Evolutionary conservation across 2,329 filamentous ascomycete genomes (phyloP).

Genomic region (Exserohilum turcica): DNA sequence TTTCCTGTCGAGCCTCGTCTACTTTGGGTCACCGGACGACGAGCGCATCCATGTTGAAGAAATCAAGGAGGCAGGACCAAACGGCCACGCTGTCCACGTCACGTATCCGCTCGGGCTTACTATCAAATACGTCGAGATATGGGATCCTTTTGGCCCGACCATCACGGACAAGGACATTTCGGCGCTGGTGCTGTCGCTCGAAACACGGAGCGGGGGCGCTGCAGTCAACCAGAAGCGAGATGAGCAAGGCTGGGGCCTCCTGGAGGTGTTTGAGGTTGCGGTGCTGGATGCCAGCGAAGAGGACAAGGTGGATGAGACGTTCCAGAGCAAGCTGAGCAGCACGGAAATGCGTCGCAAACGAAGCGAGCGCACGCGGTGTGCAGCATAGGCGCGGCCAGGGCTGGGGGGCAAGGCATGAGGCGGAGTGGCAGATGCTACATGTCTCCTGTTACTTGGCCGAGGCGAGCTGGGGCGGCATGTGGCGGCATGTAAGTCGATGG

Average conservation of each 20-base stretch:
- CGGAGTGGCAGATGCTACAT: slow-evolving; percentile 6
- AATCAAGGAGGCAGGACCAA: slow-evolving; percentile 53
- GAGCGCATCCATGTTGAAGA: slow-evolving; percentile 51
- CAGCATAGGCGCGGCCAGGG: slow-evolving; percentile 28
- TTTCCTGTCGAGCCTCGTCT: slow-evolving; percentile 69
- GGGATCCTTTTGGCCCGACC: slow-evolving; percentile 88
- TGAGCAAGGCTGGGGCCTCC: slow-evolving; percentile 73
- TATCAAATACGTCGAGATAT: slow-evolving; percentile 82
- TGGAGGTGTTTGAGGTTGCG: slow-evolving; percentile 87
- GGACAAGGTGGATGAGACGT: slow-evolving; percentile 60
- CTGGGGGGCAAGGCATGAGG: neutral
- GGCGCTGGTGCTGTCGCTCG: slow-evolving; percentile 82
- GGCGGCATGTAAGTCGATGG: slow-evolving; percentile 11
- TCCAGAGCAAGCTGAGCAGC: slow-evolving; percentile 87
- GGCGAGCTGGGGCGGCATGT: slow-evolving; percentile 17
- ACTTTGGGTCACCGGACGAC: slow-evolving; percentile 61
- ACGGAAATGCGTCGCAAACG: slow-evolving; percentile 70
- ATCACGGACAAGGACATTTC: slow-evolving; percentile 79
- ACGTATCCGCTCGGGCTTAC: slow-evolving; percentile 66
- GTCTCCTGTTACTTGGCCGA: slow-evolving; percentile 11
- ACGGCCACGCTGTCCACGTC: slow-evolving; percentile 61
- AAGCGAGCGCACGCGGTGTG: slow-evolving; percentile 34
- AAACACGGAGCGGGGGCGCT: slow-evolving; percentile 81
- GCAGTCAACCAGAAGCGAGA: slow-evolving; percentile 83
- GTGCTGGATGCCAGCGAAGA: slow-evolving; percentile 74